These are phyloP conservation scores for Metschnikowia proteae DNA, from an alignment of 805 yeast genomes.

Conservation along the genomic window DNA sequence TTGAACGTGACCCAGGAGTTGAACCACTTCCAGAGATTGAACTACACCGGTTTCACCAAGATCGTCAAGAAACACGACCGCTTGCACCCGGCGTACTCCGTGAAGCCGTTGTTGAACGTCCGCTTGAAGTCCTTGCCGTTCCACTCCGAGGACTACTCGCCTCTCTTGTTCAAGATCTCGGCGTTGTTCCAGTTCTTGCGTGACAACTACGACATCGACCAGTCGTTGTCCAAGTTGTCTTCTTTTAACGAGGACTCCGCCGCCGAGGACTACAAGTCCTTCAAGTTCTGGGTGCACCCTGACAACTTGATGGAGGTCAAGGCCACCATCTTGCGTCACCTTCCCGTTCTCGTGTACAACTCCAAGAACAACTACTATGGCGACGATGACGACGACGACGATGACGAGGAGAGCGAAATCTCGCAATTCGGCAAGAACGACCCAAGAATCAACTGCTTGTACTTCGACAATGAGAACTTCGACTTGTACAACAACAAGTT, in stretches of 20 bases:
- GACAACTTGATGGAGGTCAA: slow-evolving; percentile 96
- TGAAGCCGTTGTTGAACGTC: slow-evolving; percentile 82
- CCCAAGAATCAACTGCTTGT: slow-evolving; percentile 80
- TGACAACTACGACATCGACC: slow-evolving; percentile 58
- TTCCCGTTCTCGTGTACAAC: slow-evolving; percentile 82
- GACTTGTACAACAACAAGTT: slow-evolving; percentile 84
- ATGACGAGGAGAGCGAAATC: slow-evolving; percentile 26
- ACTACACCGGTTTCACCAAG: slow-evolving; percentile 91
- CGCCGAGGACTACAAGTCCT: slow-evolving; percentile 50
- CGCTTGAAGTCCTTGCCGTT: slow-evolving; percentile 84
- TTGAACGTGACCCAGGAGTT: slow-evolving; percentile 76
- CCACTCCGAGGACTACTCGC: slow-evolving; percentile 93
- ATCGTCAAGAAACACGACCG: slow-evolving; percentile 96
- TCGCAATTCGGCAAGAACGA: slow-evolving; percentile 24
- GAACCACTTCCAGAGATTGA: slow-evolving; percentile 85
- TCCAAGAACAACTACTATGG: slow-evolving; percentile 44
- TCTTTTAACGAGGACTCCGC: slow-evolving; percentile 39
- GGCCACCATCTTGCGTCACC: slow-evolving; percentile 87
- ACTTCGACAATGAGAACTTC: slow-evolving; percentile 80
- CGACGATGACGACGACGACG: slow-evolving; percentile 55
- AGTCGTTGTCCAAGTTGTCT: slow-evolving; percentile 47
- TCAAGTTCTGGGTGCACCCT: slow-evolving; percentile 96
- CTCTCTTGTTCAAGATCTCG: slow-evolving; percentile 78
- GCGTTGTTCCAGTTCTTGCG: slow-evolving; percentile 76
- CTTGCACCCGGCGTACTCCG: slow-evolving; percentile 82